Evolutionary conservation across 164 flowering plant species (phyloP).

Genomic region (Liriodendron chinense): DNA sequence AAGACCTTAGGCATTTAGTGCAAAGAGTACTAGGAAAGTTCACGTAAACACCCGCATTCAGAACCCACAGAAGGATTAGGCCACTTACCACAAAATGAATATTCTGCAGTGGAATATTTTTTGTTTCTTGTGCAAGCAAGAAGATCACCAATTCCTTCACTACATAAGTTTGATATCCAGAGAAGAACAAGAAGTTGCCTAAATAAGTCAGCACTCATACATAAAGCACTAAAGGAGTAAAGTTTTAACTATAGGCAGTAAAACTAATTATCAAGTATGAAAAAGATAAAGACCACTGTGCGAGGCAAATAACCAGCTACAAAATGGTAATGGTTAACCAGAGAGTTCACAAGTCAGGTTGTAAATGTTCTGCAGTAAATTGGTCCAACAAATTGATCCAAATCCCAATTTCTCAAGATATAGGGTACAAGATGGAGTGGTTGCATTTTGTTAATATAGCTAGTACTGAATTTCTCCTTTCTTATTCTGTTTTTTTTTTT

Average conservation of each 20-base stretch:
- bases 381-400: no score
- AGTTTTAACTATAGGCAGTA: neutral
- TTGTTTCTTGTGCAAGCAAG: constrained; percentile 81
- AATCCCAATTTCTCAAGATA: no score
- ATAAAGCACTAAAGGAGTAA: constrained; percentile 3
- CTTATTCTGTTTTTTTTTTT: no score
- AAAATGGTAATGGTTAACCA: neutral
- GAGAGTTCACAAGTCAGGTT: neutral
- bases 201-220: constrained; percentile 23
- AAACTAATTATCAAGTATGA: no score
- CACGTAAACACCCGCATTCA: neutral
- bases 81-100: constrained; percentile 95
- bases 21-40: neutral
- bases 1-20: neutral
- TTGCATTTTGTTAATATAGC: no score
- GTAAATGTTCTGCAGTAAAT: no score
- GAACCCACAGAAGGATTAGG: neutral
- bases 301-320: neutral
- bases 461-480: no score
- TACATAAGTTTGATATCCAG: constrained; percentile 63
- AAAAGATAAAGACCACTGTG: neutral
- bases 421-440: no score
- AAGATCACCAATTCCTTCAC: constrained; percentile 90
- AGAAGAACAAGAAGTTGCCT: constrained; percentile 16
- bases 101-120: constrained; percentile 74